A percentile compares a stretch with the other conserved stretches of the same genome.
Evolutionary conservation across 2,329 filamentous ascomycete genomes (phyloP).

Genomic region (Neopestalotiopsis sp.): DNA sequence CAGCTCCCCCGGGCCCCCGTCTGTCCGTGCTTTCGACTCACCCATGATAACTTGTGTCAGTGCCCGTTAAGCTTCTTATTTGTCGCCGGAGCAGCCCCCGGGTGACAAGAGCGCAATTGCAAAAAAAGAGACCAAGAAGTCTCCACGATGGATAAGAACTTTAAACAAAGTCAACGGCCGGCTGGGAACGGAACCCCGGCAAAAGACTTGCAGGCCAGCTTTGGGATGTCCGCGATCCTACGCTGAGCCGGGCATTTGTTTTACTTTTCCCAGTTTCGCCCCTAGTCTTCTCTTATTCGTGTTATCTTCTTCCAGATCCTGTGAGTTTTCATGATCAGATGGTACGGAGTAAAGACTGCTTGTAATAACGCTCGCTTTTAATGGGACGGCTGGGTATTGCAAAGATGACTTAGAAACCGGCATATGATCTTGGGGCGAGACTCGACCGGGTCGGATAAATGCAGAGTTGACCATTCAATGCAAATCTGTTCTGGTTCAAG

Average conservation of each 20-base stretch:
- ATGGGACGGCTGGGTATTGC: background rate
- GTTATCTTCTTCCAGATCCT: background rate
- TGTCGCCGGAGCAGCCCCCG: background rate
- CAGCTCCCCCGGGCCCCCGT: background rate
- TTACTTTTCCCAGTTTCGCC: slow-evolving; percentile 7
- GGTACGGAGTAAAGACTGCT: background rate
- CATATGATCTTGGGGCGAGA: background rate
- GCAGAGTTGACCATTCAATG: background rate
- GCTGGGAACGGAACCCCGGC: background rate
- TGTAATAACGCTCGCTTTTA: background rate
- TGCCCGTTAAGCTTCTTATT: slow-evolving; percentile 1
- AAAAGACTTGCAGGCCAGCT: background rate
- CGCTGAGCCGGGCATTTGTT: slow-evolving; percentile 1
- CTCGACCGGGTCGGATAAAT: background rate
- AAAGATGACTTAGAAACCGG: slow-evolving; percentile 2
- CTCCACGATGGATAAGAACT: background rate
- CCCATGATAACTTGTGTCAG: background rate
- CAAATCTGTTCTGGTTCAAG: too few relatives aligned
- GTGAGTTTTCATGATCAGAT: background rate
- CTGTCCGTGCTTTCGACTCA: background rate
- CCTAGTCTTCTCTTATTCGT: background rate
- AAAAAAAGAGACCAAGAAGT: background rate
- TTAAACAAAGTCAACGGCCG: background rate
- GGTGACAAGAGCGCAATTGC: background rate
- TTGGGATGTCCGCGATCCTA: background rate